phyloP scores from a whole-genome alignment of 495 filamentous ascomycete species.

The Penicillium samsonianum region DNA sequence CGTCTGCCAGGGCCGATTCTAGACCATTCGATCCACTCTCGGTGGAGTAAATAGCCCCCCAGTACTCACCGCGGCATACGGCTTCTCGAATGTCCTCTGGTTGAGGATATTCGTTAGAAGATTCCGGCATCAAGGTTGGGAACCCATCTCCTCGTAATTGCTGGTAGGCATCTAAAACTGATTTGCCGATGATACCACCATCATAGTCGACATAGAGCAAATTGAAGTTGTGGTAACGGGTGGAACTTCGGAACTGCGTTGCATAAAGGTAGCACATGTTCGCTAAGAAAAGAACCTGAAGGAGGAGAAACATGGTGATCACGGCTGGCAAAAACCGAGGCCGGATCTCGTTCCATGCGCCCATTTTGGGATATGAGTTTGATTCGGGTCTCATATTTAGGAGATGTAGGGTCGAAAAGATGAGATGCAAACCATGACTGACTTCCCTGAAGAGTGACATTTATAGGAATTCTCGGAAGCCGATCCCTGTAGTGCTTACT shows the following conservation, averaged over 20 bases:
- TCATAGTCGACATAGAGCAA: conserved; percentile 50
- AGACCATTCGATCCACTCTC: conserved; percentile 25
- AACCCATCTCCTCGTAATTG: conserved; percentile 31
- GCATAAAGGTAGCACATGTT: conserved; percentile 14
- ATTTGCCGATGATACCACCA: conserved; percentile 40
- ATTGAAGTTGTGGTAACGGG: conserved; percentile 21
- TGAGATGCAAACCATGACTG: not conserved
- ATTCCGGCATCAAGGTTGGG: conserved; percentile 30
- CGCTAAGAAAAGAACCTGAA: conserved; percentile 3
- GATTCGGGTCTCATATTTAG: not conserved
- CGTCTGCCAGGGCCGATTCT: conserved; percentile 9
- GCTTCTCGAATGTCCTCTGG: conserved; percentile 25
- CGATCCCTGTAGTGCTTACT: not conserved
- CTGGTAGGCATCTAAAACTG: conserved; percentile 39
- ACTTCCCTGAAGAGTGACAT: not conserved
- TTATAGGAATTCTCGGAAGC: not conserved
- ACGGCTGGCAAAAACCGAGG: not conserved
- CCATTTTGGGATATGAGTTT: not conserved
- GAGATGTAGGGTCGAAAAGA: not conserved
- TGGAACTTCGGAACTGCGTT: conserved; percentile 4
- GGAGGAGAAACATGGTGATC: not conserved
- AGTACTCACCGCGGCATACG: conserved; percentile 41
- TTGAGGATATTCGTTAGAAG: conserved; percentile 22
- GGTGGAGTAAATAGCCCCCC: conserved; percentile 40
- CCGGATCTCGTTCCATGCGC: not conserved